Percentiles rank a stretch among this genome's conserved stretches.
Conservation (phyloP, 768 basidiomycete genomes). For the Thelephora ganbajun region DNA sequence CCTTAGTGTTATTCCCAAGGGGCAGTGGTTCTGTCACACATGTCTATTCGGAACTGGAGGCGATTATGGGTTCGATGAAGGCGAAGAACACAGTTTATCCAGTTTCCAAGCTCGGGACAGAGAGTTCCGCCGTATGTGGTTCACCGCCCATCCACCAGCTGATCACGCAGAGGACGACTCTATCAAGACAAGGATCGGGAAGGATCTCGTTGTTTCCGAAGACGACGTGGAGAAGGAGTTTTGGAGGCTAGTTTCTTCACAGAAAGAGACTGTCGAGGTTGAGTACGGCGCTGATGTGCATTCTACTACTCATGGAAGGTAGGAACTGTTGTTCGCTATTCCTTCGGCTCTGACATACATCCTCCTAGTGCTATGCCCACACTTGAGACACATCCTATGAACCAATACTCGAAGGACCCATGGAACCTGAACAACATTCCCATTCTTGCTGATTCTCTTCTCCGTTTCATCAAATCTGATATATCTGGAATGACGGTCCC, state of each 20-base stretch:
- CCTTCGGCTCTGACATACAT: not conserved
- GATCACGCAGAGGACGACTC: slow-evolving; percentile 22
- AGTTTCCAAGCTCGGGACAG: slow-evolving; percentile 86
- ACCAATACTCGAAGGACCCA: slow-evolving; percentile 77
- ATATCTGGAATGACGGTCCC: slow-evolving; percentile 99
- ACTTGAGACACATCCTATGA: slow-evolving; percentile 81
- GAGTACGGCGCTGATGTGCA: slow-evolving; percentile 99
- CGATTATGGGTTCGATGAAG: slow-evolving; percentile 97
- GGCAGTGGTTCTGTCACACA: slow-evolving; percentile 91
- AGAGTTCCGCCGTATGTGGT: slow-evolving; percentile 86
- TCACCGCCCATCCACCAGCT: slow-evolving; percentile 57
- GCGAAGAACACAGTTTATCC: slow-evolving; percentile 85
- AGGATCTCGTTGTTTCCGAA: slow-evolving; percentile 57
- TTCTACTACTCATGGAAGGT: slow-evolving; percentile 96
- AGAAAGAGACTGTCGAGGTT: slow-evolving; percentile 85
- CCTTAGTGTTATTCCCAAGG: slow-evolving; percentile 69
- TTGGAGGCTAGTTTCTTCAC: slow-evolving; percentile 89
- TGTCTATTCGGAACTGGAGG: slow-evolving; percentile 87
- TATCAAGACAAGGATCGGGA: slow-evolving; percentile 41
- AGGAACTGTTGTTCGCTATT: slow-evolving; percentile 6
- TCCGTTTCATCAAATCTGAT: slow-evolving; percentile 96
- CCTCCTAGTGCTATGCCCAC: slow-evolving; percentile 80
- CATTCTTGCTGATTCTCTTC: slow-evolving; percentile 80
- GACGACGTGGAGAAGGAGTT: slow-evolving; percentile 90
- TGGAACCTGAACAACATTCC: slow-evolving; percentile 99